A percentile compares a stretch with the other conserved stretches of the same genome.
phyloP scores from a whole-genome alignment of 306 rosid species.

The Dryas alaskensis region DNA sequence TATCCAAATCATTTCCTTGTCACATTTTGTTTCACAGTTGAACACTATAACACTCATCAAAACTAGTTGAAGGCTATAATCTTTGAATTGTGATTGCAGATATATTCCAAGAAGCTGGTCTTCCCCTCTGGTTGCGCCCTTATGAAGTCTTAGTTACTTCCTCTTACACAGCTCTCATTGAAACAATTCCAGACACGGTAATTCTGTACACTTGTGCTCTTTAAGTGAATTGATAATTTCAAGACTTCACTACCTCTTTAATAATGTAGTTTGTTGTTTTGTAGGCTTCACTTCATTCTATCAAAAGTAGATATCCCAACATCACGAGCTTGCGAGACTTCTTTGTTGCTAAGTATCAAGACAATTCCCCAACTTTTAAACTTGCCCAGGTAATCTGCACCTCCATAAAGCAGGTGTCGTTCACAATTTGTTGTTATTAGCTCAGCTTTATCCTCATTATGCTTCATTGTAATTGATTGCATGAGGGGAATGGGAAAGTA shows the following conservation, averaged over 20 bases:
- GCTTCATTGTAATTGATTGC: neutral
- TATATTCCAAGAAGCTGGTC: slow-evolving; percentile 99
- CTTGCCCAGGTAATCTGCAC: slow-evolving; percentile 86
- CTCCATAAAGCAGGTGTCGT: slow-evolving; percentile 7
- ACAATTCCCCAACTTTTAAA: slow-evolving; percentile 93
- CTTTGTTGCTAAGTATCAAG: slow-evolving; percentile 84
- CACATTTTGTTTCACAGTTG: slow-evolving; percentile 18
- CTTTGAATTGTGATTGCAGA: slow-evolving; percentile 59
- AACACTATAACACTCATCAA: slow-evolving; percentile 2
- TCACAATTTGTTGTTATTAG: neutral
- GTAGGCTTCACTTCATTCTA: slow-evolving; percentile 96
- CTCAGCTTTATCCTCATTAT: slow-evolving; percentile 24
- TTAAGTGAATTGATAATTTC: slow-evolving; percentile 28
- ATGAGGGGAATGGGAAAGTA: neutral
- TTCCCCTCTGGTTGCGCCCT: slow-evolving; percentile 98
- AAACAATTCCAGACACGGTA: slow-evolving; percentile 99
- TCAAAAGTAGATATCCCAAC: slow-evolving; percentile 88
- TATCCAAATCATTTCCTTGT: slow-evolving; percentile 22
- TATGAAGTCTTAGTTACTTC: slow-evolving; percentile 96
- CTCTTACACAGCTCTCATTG: slow-evolving; percentile 92
- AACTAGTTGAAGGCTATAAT: slow-evolving; percentile 28
- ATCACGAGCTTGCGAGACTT: slow-evolving; percentile 82
- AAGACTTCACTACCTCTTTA: neutral
- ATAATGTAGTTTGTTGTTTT: slow-evolving; percentile 22
- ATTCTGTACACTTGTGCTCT: slow-evolving; percentile 24